These are phyloP conservation scores for Nepenthes mirabilis DNA, from an alignment of 148 eudicot genomes.

Conservation along the genomic window DNA sequence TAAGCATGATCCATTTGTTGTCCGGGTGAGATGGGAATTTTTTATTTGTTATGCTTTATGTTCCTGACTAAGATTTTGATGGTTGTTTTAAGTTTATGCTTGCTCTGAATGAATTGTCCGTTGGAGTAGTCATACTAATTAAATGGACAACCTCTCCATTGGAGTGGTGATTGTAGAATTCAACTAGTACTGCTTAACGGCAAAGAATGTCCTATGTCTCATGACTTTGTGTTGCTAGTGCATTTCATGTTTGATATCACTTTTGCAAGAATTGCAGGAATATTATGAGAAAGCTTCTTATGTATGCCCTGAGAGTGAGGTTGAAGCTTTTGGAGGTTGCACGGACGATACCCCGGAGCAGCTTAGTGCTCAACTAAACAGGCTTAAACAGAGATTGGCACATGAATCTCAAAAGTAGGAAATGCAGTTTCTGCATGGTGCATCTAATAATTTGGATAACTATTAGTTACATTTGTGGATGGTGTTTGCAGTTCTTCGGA, in stretches of 20 bases:
- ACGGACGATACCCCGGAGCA: constrained; percentile 57
- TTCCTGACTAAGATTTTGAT: too few species aligned
- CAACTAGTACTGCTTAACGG: too few species aligned
- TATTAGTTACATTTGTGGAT: constrained; percentile 5
- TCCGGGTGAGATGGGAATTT: too few species aligned
- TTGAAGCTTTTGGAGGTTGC: constrained; percentile 68
- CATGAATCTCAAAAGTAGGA: constrained; percentile 59
- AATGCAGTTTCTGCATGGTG: constrained; percentile 3
- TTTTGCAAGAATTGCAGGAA: constrained; percentile 34
- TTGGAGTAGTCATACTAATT: too few species aligned
- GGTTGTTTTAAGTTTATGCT: too few species aligned
- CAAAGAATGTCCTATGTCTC: too few species aligned
- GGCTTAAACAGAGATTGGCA: constrained; percentile 50
- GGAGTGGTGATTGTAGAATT: too few species aligned
- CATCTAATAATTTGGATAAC: background rate
- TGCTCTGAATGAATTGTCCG: too few species aligned
- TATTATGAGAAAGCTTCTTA: constrained; percentile 58
- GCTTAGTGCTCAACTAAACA: constrained; percentile 57
- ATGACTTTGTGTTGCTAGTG: background rate
- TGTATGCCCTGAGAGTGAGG: constrained; percentile 72
- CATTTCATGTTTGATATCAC: background rate
- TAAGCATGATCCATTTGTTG: too few species aligned
- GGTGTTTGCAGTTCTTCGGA: constrained; percentile 53
- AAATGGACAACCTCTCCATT: too few species aligned
- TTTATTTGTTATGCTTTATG: too few species aligned